phyloP scores from a whole-genome alignment of 176 grass and related monocot species.

The Hyparrhenia diplandra region DNA sequence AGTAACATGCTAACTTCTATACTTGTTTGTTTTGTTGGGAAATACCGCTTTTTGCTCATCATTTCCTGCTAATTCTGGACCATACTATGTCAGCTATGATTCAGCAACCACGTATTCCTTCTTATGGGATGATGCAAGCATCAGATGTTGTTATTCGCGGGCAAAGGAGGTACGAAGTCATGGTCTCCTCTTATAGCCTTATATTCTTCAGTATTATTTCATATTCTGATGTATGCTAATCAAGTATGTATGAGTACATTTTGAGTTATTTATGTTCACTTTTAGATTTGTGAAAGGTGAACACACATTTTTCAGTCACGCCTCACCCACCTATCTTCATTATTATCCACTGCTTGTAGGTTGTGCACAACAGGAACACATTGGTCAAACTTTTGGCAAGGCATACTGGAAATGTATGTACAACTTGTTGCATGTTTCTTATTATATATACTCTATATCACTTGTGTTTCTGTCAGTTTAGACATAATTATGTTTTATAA shows the following conservation, averaged over 20 bases:
- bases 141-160: slow-evolving; percentile 87
- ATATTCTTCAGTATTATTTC: neutral
- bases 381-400: slow-evolving; percentile 74
- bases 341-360: slow-evolving; percentile 40
- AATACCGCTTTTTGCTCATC: slow-evolving; percentile 1
- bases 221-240: slow-evolving; percentile 12
- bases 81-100: slow-evolving; percentile 68
- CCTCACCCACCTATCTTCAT: neutral
- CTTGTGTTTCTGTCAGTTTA: neutral
- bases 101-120: slow-evolving; percentile 84
- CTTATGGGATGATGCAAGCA: slow-evolving; percentile 79
- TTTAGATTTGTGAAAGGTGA: neutral
- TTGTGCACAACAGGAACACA: slow-evolving; percentile 70
- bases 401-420: slow-evolving; percentile 95
- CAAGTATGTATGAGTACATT: neutral
- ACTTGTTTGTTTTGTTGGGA: neutral
- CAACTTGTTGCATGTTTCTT: slow-evolving; percentile 23
- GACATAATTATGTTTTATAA: slow-evolving; percentile 24
- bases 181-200: slow-evolving; percentile 7
- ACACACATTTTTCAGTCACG: neutral
- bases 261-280: neutral
- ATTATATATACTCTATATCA: neutral
- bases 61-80: slow-evolving; percentile 20
- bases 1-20: neutral
- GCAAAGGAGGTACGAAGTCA: slow-evolving; percentile 75